Percentiles rank a stretch among this genome's conserved stretches.
Conservation (phyloP, 768 basidiomycete species). For the Calvatia gigantea region DNA sequence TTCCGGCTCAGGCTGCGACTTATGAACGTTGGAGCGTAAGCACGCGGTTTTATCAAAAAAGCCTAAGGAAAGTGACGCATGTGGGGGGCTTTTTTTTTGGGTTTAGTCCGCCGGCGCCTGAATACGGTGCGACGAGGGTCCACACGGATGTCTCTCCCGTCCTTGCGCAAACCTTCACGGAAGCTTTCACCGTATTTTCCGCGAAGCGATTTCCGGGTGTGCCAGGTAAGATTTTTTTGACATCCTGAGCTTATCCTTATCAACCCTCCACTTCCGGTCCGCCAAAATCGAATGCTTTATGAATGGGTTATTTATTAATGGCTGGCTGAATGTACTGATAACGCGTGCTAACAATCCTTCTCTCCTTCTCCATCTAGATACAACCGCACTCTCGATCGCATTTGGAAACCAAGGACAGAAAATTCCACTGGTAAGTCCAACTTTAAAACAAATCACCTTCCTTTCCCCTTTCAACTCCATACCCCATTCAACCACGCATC, state of each 20-base stretch:
- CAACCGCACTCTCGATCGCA: slow-evolving; percentile 86
- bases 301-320: not conserved
- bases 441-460: not conserved
- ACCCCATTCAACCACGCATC: not conserved
- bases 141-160: slow-evolving; percentile 72
- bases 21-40: slow-evolving; percentile 91
- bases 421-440: slow-evolving; percentile 72
- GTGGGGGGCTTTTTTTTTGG: not conserved
- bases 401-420: slow-evolving; percentile 91
- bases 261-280: not conserved
- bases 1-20: slow-evolving; percentile 86
- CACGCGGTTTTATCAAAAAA: slow-evolving; percentile 19
- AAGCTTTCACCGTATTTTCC: slow-evolving; percentile 82
- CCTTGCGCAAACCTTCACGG: slow-evolving; percentile 80
- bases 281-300: not conserved
- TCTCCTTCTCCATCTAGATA: slow-evolving; percentile 42
- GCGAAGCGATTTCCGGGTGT: slow-evolving; percentile 96
- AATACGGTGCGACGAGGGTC: slow-evolving; percentile 59
- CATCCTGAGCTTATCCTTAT: slow-evolving; percentile 14
- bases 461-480: not conserved
- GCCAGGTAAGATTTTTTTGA: slow-evolving; percentile 60
- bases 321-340: not conserved
- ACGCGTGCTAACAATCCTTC: not conserved
- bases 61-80: not conserved
- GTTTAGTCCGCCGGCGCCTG: slow-evolving; percentile 68